Percentiles rank a stretch among this genome's conserved stretches.
phyloP scores from a whole-genome alignment of 1,284 basidiomycete species.

The Exobasidium rhododendri region DNA sequence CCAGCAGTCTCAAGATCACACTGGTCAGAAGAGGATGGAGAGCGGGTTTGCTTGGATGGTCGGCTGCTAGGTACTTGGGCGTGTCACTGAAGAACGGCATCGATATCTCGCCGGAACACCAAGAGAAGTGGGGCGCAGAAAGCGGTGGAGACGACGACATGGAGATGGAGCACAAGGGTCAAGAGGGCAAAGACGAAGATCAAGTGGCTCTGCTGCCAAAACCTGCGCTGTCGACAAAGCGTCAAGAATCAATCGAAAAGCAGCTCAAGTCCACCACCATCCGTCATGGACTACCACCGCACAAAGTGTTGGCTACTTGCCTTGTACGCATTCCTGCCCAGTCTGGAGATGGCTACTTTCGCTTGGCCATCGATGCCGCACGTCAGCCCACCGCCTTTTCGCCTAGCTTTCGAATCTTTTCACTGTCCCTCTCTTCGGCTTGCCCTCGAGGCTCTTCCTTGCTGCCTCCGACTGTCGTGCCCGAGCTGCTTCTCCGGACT shows the following conservation, averaged over 20 bases:
- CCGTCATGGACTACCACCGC: conserved; percentile 21
- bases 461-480: conserved; percentile 37
- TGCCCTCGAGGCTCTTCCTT: conserved; percentile 36
- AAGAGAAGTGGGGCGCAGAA: conserved; percentile 28
- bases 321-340: conserved; percentile 34
- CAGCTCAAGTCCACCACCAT: conserved; percentile 24
- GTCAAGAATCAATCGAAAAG: conserved; percentile 1
- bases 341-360: conserved; percentile 42
- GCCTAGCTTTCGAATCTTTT: conserved; percentile 39
- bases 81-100: conserved; percentile 29
- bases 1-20: conserved; percentile 27
- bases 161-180: background rate
- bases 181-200: conserved; percentile 18
- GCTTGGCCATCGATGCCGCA: conserved; percentile 18
- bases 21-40: conserved; percentile 40
- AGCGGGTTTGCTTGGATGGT: conserved; percentile 40
- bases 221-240: conserved; percentile 19
- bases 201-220: conserved; percentile 16
- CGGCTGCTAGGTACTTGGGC: conserved; percentile 29
- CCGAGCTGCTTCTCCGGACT: conserved; percentile 36
- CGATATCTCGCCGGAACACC: conserved; percentile 28
- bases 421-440: conserved; percentile 37
- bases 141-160: conserved; percentile 13
- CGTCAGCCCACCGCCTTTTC: conserved; percentile 23
- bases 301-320: conserved; percentile 25